Evolutionary conservation across 441 rosid genomes (phyloP).

Genomic region (Brassica balearica): DNA sequence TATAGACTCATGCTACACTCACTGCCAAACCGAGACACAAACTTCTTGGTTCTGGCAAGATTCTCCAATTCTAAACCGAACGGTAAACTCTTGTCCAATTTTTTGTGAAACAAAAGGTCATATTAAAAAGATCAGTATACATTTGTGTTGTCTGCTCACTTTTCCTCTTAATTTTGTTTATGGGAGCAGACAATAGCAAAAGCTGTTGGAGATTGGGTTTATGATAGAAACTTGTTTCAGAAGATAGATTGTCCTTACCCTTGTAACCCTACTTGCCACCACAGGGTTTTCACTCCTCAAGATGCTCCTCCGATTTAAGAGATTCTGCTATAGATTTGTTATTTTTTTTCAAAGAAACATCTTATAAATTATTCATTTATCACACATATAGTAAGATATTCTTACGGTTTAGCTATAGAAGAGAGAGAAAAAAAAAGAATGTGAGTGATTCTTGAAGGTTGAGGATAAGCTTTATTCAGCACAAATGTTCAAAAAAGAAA

Average conservation of each 20-base stretch:
- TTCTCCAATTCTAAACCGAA: slow-evolving; percentile 62
- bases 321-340: slow-evolving; percentile 19
- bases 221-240: slow-evolving; percentile 55
- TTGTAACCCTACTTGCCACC: slow-evolving; percentile 89
- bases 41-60: slow-evolving; percentile 65
- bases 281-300: slow-evolving; percentile 47
- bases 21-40: slow-evolving; percentile 82
- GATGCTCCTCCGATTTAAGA: slow-evolving; percentile 46
- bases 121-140: background rate
- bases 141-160: slow-evolving; percentile 16
- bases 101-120: slow-evolving; percentile 15
- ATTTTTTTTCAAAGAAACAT: slow-evolving; percentile 12
- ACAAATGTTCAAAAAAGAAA: slow-evolving; percentile 1
- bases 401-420: slow-evolving; percentile 30
- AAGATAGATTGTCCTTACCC: slow-evolving; percentile 92
- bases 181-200: slow-evolving; percentile 72
- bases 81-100: slow-evolving; percentile 50
- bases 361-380: slow-evolving; percentile 35
- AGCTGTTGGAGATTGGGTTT: slow-evolving; percentile 96
- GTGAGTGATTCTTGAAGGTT: slow-evolving; percentile 46
- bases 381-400: slow-evolving; percentile 18
- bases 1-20: slow-evolving; percentile 80
- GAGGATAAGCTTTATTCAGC: slow-evolving; percentile 49
- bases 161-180: slow-evolving; percentile 8
- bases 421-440: background rate